These are phyloP conservation scores for Alternaria triticina DNA, from an alignment of 2,329 filamentous ascomycete genomes.

Conservation along the genomic window DNA sequence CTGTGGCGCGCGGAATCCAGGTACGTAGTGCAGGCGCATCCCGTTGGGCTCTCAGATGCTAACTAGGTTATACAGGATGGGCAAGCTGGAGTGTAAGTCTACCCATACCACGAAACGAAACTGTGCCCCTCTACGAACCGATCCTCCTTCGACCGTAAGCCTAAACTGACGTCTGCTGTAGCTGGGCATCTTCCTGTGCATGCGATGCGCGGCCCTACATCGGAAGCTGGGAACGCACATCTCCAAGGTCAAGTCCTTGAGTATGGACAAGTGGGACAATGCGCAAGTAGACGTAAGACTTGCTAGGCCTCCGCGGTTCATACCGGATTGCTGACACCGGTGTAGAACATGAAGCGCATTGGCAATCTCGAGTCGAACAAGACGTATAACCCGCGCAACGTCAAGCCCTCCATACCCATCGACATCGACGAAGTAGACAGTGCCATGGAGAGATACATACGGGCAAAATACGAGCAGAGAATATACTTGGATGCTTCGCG, in stretches of 20 bases:
- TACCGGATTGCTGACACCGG: conserved; percentile 18
- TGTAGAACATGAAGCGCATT: conserved; percentile 88
- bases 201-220: conserved; percentile 95
- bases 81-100: conserved; percentile 89
- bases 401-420: conserved; percentile 82
- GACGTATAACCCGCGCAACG: conserved; percentile 84
- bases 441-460: conserved; percentile 93
- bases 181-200: conserved; percentile 95
- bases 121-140: not conserved
- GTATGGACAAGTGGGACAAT: conserved; percentile 96
- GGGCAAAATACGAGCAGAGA: conserved; percentile 86
- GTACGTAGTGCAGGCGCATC: conserved; percentile 58
- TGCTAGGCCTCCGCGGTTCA: not conserved
- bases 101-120: not conserved
- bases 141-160: not conserved
- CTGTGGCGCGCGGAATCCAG: conserved; percentile 89
- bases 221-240: conserved; percentile 97
- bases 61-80: conserved; percentile 69
- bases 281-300: conserved; percentile 90
- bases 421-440: conserved; percentile 92
- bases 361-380: conserved; percentile 88
- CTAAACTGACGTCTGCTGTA: conserved; percentile 50
- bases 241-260: conserved; percentile 97
- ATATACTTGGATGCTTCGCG: conserved; percentile 52
- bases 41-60: conserved; percentile 22